Evolutionary conservation across 495 filamentous ascomycete genomes (phyloP), one percentile per base, ranked within the genome.

Genomic region (Ramalina intermedia): DNA sequence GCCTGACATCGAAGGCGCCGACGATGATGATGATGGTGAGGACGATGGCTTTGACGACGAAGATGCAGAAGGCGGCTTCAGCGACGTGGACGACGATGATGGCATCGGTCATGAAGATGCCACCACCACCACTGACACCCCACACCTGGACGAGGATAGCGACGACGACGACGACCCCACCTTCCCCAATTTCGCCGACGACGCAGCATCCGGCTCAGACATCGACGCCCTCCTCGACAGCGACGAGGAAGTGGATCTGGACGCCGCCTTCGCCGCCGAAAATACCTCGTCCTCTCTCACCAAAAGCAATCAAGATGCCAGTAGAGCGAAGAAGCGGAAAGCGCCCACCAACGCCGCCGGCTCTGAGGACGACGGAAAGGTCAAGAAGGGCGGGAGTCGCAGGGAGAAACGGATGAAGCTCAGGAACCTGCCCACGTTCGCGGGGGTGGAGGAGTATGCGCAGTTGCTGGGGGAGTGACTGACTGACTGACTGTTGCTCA

Each of bases 381-480:
- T 36, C 52, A 66, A 48, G 56, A 57, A 43, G 57, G 70, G 69
- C 56, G 70, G 69, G 46, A 65, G 69, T 46, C 80, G 77, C 63
- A 78, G 72, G 62, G 65, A 71, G 56, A 87, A 84, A 69, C 78
- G 71, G 58, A 81, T 81, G 74, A 87, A 88, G 74, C 67, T 96
- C 58, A 93, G 85, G 72, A 74, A 76, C 54, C 69, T 98, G 53
- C 91, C 91, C 3, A 93, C 78, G 0, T 98, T 96, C 68, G 91
- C 93, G 18, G 88, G 84, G 27, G 81, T 72, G 17, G 91, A 96
- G 18, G 93, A 98, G 58, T 96, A 96, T 65, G 90, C 87, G 21
- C 82, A 82, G 53, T 73, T 96, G 70, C 60, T 98, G 56, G 84
- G 71, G 12, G 78, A 70, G 46, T 24, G 86, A 87, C 27, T 29